phyloP scores from a whole-genome alignment of 2,329 filamentous ascomycete genomes.

The Pleomassaria siparia region DNA sequence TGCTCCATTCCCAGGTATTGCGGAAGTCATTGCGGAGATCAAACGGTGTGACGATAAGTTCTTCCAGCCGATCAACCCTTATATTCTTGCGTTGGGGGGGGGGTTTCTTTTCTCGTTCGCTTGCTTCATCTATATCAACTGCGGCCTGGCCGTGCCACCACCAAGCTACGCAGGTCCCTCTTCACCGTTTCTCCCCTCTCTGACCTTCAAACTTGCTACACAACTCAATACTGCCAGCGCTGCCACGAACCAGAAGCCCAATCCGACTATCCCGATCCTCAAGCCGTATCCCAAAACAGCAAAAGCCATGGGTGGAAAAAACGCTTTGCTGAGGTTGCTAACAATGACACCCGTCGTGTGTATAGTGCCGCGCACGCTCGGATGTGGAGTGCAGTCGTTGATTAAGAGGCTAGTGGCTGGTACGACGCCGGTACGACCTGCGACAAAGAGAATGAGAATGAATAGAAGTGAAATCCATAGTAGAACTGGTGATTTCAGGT shows the following conservation, averaged over 20 bases:
- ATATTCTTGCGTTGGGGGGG: too few relatives aligned
- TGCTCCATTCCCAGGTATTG: too few relatives aligned
- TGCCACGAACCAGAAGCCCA: conserved; percentile 15
- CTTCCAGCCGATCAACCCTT: too few relatives aligned
- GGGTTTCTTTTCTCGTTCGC: too few relatives aligned
- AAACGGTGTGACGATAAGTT: too few relatives aligned
- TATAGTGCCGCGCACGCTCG: conserved; percentile 12
- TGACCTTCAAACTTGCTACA: conserved; percentile 4
- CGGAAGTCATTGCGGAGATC: too few relatives aligned
- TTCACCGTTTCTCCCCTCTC: conserved; percentile 6
- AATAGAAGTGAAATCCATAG: conserved; percentile 2
- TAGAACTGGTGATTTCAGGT: neutral
- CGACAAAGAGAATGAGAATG: conserved; percentile 5
- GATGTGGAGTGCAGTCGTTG: conserved; percentile 17
- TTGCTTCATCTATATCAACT: neutral
- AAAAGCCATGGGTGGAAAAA: conserved; percentile 12
- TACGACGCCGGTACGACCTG: conserved; percentile 13
- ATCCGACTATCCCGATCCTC: conserved; percentile 8
- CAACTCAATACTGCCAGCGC: conserved; percentile 25
- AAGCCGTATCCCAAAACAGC: conserved; percentile 9
- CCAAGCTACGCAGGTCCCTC: neutral
- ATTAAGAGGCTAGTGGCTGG: conserved; percentile 16
- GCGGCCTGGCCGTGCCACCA: neutral
- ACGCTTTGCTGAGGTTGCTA: conserved; percentile 9
- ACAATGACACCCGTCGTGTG: conserved; percentile 9